phyloP scores from a whole-genome alignment of 768 basidiomycete species.

The Russula olivacea region DNA sequence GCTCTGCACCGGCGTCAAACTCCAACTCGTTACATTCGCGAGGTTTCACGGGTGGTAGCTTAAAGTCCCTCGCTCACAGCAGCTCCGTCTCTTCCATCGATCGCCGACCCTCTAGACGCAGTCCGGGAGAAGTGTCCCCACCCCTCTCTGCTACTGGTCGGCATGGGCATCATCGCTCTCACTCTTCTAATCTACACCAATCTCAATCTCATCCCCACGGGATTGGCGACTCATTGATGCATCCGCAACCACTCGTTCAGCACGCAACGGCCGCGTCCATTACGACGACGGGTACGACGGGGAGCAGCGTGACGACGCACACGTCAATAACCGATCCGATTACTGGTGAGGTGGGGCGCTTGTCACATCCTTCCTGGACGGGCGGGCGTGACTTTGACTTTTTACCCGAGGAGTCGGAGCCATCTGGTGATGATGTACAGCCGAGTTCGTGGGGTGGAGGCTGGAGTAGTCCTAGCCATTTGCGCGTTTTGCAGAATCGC shows the following conservation, averaged over 20 bases:
- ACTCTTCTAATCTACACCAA: constrained; percentile 11
- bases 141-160: constrained; percentile 32
- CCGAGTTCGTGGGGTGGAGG: constrained; percentile 16
- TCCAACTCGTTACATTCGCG: constrained; percentile 41
- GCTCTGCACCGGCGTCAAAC: constrained; percentile 47
- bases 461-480: constrained; percentile 21
- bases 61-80: constrained; percentile 40
- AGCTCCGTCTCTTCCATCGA: constrained; percentile 52
- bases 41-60: constrained; percentile 34
- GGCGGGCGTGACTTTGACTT: constrained; percentile 14
- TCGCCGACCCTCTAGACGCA: constrained; percentile 29
- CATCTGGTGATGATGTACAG: background rate
- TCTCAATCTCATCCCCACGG: background rate
- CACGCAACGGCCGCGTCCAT: constrained; percentile 29
- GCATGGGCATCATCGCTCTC: background rate
- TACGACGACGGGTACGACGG: constrained; percentile 18
- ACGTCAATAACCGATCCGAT: constrained; percentile 32
- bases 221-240: background rate
- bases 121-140: constrained; percentile 27
- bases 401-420: background rate
- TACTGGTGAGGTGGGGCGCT: constrained; percentile 31
- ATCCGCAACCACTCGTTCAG: background rate
- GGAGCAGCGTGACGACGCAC: constrained; percentile 33
- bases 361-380: constrained; percentile 25
- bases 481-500: constrained; percentile 19